These are phyloP conservation scores for Fraxinus excelsior DNA, from an alignment of 257 asterid genomes.

Conservation along the genomic window DNA sequence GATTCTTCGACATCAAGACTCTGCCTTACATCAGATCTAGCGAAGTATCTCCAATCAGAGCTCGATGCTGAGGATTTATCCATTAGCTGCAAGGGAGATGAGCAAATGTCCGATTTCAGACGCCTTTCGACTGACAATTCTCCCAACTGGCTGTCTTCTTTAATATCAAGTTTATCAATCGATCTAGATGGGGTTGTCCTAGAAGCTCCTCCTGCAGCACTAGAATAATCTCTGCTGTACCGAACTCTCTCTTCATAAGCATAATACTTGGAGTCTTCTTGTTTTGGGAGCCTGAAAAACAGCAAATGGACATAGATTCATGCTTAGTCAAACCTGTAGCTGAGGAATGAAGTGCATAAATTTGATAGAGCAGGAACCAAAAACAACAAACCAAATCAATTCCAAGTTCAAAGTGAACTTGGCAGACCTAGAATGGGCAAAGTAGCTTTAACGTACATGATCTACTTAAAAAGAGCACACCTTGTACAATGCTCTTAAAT, in stretches of 20 bases:
- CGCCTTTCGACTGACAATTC: conserved; percentile 72
- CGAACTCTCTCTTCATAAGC: conserved; percentile 75
- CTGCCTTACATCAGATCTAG: conserved; percentile 67
- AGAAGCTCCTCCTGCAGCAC: conserved; percentile 50
- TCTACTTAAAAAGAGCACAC: neutral
- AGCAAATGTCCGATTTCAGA: conserved; percentile 61
- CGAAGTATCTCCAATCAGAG: conserved; percentile 57
- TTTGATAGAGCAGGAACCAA: neutral
- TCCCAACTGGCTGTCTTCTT: conserved; percentile 59
- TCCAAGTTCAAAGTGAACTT: too few relatives aligned
- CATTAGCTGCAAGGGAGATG: conserved; percentile 58
- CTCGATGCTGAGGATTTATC: conserved; percentile 83
- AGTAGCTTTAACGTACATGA: too few relatives aligned
- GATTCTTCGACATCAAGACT: conserved; percentile 67
- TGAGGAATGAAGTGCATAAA: neutral
- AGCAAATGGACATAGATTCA: conserved; percentile 16
- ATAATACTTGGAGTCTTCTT: conserved; percentile 76
- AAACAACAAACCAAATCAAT: neutral
- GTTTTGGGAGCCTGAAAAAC: conserved; percentile 64
- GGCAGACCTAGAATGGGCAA: too few relatives aligned
- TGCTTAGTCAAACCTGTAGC: neutral
- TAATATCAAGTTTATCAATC: conserved; percentile 60
- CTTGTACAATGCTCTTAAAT: neutral
- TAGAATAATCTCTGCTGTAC: conserved; percentile 57
- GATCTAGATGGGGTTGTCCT: conserved; percentile 60